Evolutionary conservation across 2,329 filamentous ascomycete species (phyloP).

Genomic region (Didymella pomorum): DNA sequence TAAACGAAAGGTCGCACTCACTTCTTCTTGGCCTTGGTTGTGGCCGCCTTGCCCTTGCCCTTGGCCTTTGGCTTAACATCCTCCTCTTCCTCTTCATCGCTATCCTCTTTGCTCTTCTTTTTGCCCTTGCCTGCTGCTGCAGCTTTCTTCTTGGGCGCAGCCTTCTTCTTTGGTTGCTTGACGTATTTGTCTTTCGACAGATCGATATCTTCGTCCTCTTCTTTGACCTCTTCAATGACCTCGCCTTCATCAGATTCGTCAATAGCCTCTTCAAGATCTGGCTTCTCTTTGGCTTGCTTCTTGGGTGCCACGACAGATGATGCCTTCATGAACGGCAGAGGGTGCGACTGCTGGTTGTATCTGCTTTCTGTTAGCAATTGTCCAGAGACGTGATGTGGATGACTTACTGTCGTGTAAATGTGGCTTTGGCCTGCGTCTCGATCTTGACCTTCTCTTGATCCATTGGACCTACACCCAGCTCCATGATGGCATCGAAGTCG

Average conservation of each 20-base stretch:
- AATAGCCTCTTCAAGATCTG: conserved; percentile 94
- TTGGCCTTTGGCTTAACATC: conserved; percentile 61
- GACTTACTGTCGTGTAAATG: conserved; percentile 86
- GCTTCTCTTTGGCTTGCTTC: conserved; percentile 75
- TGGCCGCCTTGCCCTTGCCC: conserved; percentile 57
- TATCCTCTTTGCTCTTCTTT: conserved; percentile 43
- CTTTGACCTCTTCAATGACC: conserved; percentile 56
- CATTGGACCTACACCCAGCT: conserved; percentile 88
- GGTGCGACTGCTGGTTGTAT: conserved; percentile 87
- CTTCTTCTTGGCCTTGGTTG: conserved; percentile 32
- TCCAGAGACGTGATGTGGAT: background rate
- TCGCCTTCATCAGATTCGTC: conserved; percentile 82
- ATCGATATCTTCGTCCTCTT: conserved; percentile 78
- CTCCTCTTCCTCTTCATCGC: conserved; percentile 49
- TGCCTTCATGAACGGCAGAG: conserved; percentile 95
- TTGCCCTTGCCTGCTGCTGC: conserved; percentile 58
- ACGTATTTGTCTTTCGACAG: conserved; percentile 96
- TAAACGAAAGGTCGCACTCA: conserved; percentile 13
- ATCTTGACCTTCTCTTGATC: conserved; percentile 77
- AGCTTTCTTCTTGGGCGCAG: conserved; percentile 53
- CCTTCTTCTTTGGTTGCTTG: conserved; percentile 84
- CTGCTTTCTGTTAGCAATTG: conserved; percentile 54
- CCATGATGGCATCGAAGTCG: conserved; percentile 91
- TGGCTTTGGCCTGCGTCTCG: conserved; percentile 83
- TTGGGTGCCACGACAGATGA: conserved; percentile 77